Evolutionary conservation across 2,329 filamentous ascomycete species (phyloP).

Genomic region (Arthrobotrys entomopaga): DNA sequence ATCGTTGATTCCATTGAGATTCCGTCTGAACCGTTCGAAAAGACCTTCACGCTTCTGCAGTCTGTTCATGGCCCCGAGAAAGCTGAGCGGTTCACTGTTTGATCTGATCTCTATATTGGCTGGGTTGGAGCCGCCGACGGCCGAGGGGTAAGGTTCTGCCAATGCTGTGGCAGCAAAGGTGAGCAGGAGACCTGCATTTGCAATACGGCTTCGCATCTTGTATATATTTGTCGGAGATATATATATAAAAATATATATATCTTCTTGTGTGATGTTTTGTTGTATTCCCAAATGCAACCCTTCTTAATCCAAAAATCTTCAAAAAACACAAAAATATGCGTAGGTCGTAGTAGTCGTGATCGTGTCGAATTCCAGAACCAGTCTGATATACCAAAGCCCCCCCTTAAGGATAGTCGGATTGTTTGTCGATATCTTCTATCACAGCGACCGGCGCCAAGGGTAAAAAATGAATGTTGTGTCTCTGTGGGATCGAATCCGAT

Average conservation of each 20-base stretch:
- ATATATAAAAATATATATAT: not conserved
- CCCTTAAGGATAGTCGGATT: constrained; percentile 38
- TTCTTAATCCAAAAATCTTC: not conserved
- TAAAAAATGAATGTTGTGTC: constrained; percentile 41
- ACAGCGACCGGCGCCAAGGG: constrained; percentile 51
- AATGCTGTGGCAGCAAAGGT: constrained; percentile 23
- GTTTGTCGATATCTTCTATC: constrained; percentile 26
- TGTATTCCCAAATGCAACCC: not conserved
- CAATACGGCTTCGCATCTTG: constrained; percentile 41
- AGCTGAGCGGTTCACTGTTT: constrained; percentile 5
- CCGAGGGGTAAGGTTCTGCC: constrained; percentile 40
- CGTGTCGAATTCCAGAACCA: constrained; percentile 38
- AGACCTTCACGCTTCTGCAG: constrained; percentile 39
- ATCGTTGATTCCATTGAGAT: constrained; percentile 28
- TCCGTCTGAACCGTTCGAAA: constrained; percentile 22
- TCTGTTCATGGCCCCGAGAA: constrained; percentile 30
- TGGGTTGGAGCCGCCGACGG: constrained; percentile 15
- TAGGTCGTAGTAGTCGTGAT: constrained; percentile 19
- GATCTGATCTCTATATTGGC: constrained; percentile 6
- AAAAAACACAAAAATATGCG: constrained; percentile 1
- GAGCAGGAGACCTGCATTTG: constrained; percentile 38
- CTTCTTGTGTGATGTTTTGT: constrained; percentile 2
- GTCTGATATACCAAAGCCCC: constrained; percentile 42
- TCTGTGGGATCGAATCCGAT: constrained; percentile 11
- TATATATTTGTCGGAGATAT: constrained; percentile 1